Percentiles rank a stretch among this genome's conserved stretches.
Evolutionary conservation across 2,329 filamentous ascomycete genomes (phyloP).

Genomic region (Leptoxyphium fumago): DNA sequence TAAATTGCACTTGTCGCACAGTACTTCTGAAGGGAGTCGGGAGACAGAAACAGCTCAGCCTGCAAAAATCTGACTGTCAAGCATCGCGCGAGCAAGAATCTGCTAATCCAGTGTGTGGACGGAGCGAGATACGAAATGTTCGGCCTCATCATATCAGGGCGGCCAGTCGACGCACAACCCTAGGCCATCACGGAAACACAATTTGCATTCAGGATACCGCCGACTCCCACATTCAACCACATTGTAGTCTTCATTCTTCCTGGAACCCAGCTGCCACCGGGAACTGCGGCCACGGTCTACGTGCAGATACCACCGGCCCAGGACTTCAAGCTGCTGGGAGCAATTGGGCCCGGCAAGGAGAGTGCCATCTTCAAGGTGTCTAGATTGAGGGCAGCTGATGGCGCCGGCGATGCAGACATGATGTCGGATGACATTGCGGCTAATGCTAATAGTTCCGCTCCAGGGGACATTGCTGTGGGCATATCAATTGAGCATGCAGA

Average conservation of each 20-base stretch:
- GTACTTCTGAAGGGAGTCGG: no score
- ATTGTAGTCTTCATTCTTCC: constrained; percentile 83
- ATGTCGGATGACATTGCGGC: constrained; percentile 29
- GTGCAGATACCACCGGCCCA: constrained; percentile 47
- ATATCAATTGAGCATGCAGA: constrained; percentile 66
- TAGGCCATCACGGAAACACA: constrained; percentile 42
- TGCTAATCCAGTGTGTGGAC: no score
- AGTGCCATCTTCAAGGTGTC: constrained; percentile 78
- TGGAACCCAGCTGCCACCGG: constrained; percentile 53
- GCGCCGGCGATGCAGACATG: constrained; percentile 35
- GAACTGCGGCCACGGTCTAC: constrained; percentile 80
- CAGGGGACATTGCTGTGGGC: constrained; percentile 54
- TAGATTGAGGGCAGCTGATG: constrained; percentile 22
- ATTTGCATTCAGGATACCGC: constrained; percentile 51
- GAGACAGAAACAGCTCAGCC: no score
- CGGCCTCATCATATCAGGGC: constrained; percentile 45
- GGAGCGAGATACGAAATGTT: constrained; percentile 33
- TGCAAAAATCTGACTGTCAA: no score
- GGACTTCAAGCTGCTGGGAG: constrained; percentile 75
- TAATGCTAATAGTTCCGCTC: neutral
- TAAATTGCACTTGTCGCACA: no score
- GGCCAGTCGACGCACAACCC: constrained; percentile 44
- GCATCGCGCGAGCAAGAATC: no score
- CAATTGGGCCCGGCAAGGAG: constrained; percentile 77
- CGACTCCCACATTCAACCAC: constrained; percentile 47